A percentile compares a stretch with the other conserved stretches of the same genome.
These are phyloP conservation scores for Aspergillus ruber DNA, from an alignment of 2,329 filamentous ascomycete genomes.

Conservation along the genomic window DNA sequence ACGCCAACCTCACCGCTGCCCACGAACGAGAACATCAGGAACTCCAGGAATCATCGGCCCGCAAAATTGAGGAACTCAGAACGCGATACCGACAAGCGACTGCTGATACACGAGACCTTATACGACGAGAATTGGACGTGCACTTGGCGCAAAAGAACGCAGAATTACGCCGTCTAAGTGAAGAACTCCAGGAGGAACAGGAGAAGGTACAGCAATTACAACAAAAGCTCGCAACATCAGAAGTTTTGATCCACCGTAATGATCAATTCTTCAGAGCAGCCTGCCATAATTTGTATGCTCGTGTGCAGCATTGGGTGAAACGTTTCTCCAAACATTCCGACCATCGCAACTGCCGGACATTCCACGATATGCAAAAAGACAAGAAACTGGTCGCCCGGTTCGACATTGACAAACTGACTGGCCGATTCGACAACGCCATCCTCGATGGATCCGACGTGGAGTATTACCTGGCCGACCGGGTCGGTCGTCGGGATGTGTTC, in stretches of 20 bases:
- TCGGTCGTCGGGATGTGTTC: conserved; percentile 85
- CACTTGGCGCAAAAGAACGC: conserved; percentile 74
- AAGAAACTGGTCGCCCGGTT: no score
- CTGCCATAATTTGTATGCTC: conserved; percentile 89
- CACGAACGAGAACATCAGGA: conserved; percentile 64
- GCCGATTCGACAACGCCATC: conserved; percentile 87
- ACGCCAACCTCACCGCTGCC: conserved; percentile 67
- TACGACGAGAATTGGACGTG: conserved; percentile 55
- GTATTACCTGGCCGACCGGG: conserved; percentile 76
- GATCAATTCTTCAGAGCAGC: conserved; percentile 94
- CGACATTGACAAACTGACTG: conserved; percentile 66
- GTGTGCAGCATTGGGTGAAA: conserved; percentile 95
- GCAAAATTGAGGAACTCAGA: conserved; percentile 64
- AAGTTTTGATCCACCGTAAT: conserved; percentile 73
- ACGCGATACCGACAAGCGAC: conserved; percentile 58
- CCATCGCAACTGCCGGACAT: conserved; percentile 76
- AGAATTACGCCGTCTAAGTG: conserved; percentile 71
- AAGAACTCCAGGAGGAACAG: conserved; percentile 67
- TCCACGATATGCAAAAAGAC: conserved; percentile 49
- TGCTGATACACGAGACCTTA: conserved; percentile 55
- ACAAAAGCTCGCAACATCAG: conserved; percentile 52
- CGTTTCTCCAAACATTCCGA: conserved; percentile 98
- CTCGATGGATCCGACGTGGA: conserved; percentile 93
- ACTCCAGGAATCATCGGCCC: conserved; percentile 56
- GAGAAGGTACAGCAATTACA: conserved; percentile 56